Evolutionary conservation across 495 filamentous ascomycete species (phyloP), one percentile per base, ranked within the genome.

Genomic region (Oidiodendron maius): DNA sequence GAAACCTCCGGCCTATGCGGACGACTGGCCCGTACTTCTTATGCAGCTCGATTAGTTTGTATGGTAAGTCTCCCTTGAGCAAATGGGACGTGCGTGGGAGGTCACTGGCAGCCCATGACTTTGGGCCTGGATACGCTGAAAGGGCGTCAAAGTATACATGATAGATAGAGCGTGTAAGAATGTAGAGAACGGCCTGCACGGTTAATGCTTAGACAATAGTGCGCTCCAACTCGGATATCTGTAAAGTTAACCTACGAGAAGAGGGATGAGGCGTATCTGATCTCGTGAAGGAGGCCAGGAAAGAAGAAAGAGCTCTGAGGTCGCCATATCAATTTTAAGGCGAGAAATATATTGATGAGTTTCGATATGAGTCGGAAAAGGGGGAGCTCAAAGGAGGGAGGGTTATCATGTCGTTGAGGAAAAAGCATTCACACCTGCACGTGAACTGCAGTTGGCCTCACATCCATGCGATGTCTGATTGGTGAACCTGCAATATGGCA

Each of bases 1-100:
- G 62, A 51, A 80, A 75, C 13, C 71, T 69, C 1, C 75, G 78
- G 0, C 65, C 72, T 5, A 80, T 62, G 44, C 78, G 66, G 17
- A 82, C 65, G 28, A 80, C 63, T 13, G 72, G 69, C 9, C 78
- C 77, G 23, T 73, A 64, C 40, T 59, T 67, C 37, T 65, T 61
- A 61, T 82, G 78, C 15, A 65, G 52, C 22, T 53, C 51, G 18
- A 57, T 37, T 36, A 62, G 44, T 38, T 60, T 50, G 34, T 58
- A 49, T 20, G 58, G 52, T 26, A 58, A 26, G 20, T 50, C 57
- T 9, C 60, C 60, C 18, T 25, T 40, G 12, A 63, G 17, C 8
- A 61, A 44, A 11, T 37, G 52, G 11, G 28, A 37, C 2, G 61
- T 46, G 35, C 52, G 57, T 1, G 74, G 70, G 13, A 77, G 51